These are phyloP conservation scores for Monilinia fructicola DNA, from an alignment of 2,329 filamentous ascomycete species.

Conservation along the genomic window DNA sequence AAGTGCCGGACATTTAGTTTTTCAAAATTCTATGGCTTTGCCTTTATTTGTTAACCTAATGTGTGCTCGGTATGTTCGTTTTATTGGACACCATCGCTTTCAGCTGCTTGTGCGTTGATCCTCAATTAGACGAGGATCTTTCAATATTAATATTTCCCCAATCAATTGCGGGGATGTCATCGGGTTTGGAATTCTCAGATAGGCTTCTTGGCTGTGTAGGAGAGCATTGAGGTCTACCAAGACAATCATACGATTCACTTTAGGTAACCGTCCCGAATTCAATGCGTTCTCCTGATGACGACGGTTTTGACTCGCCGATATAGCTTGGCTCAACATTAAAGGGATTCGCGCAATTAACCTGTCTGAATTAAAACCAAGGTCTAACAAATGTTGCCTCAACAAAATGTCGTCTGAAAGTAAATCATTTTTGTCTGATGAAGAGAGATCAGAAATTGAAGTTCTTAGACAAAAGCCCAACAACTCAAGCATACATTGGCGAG, in stretches of 20 bases:
- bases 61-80: not conserved
- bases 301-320: not conserved
- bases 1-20: constrained; percentile 3
- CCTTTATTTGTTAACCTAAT: not conserved
- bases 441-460: not conserved
- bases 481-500: not conserved
- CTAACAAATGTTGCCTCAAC: too few relatives aligned
- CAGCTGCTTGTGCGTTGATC: constrained; percentile 6
- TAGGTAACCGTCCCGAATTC: not conserved
- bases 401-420: constrained; percentile 13
- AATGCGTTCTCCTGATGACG: not conserved
- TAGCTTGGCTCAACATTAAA: not conserved
- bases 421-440: constrained; percentile 1
- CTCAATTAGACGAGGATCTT: not conserved
- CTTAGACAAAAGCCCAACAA: too few relatives aligned
- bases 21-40: not conserved
- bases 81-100: not conserved
- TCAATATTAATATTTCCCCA: not conserved
- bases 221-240: not conserved
- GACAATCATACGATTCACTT: not conserved
- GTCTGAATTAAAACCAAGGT: not conserved
- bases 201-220: not conserved
- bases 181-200: not conserved
- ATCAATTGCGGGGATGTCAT: not conserved
- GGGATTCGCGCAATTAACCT: not conserved